phyloP scores from a whole-genome alignment of 1,284 basidiomycete species.

The Leccinum huronense region DNA sequence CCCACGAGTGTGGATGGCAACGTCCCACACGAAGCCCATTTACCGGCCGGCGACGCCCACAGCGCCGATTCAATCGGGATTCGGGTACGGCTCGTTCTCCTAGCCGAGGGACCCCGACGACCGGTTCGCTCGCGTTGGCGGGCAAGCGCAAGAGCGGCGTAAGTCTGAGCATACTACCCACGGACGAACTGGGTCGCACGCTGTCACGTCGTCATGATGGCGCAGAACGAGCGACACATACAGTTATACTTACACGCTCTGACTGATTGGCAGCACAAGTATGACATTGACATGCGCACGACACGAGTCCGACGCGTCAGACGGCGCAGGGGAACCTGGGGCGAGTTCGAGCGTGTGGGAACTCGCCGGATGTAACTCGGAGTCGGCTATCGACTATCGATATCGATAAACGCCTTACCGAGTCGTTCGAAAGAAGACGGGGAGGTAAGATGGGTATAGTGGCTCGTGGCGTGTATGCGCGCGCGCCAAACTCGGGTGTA shows the following conservation, averaged over 20 bases:
- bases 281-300: neutral
- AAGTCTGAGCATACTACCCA: neutral
- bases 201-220: neutral
- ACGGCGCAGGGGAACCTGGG: neutral
- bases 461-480: neutral
- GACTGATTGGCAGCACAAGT: neutral
- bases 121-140: neutral
- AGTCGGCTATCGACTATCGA: neutral
- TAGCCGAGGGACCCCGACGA: constrained; percentile 1
- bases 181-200: neutral
- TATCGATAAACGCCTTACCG: neutral
- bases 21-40: neutral
- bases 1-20: neutral
- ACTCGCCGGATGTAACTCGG: neutral
- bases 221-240: neutral
- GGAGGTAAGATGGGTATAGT: neutral
- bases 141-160: neutral
- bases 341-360: neutral
- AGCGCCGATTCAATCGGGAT: neutral
- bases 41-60: too few relatives aligned
- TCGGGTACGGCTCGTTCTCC: neutral
- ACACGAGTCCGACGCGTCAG: neutral
- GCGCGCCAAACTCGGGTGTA: neutral
- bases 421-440: neutral
- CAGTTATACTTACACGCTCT: neutral